Evolutionary conservation across 495 filamentous ascomycete genomes (phyloP), one percentile per base, ranked within the genome.

Genomic region (Penicillium maclennaniae): DNA sequence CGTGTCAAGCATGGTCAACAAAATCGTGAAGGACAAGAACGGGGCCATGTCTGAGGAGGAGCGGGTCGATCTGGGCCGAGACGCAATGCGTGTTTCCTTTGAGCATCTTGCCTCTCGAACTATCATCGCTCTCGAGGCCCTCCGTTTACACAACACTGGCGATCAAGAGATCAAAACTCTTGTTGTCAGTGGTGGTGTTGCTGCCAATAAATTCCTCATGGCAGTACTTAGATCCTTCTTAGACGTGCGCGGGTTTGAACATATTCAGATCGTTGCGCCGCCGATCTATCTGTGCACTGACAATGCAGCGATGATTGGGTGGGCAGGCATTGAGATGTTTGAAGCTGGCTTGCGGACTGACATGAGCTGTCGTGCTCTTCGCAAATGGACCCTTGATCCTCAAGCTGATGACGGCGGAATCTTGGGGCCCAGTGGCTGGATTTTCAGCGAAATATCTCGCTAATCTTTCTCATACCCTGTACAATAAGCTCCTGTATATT

Each of bases 261-360:
- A 86, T 51, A 67, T 96, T n/a, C 52, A 74, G 25, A 58, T 97
- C 12, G 66, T 84, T 4, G 85, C 85, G 37, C 93, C 93, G 19
- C 93, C 93, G 4, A 63, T 79, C 19, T 71, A 75, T 43, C 73
- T 92, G 55, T 96, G 93, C 59, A 96, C 89, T 0, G 93, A 98
- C 63, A 97, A 97, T 72, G 93, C 92, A 15, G 90, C 90, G n/a
- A 98, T 97, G 93, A 91, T 97, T 59, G 92, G 87, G 1, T 98
- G 93, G 93, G 79, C 92, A 6, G 93, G 87, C 0, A 78, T 91
- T 48, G 92, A 96, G 74, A 95, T 97, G 90, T 97, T 77, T 52
- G 83, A 91, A 66, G 82, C 77, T 4, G 91, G 92, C 0, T 92
- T 81, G 78, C 67, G 71, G 44, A 86, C 82, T 16, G 75, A 78